Base-by-base conservation (phyloP, 148 eudicot genomes). In the Tetragonia tetragonoides region DNA sequence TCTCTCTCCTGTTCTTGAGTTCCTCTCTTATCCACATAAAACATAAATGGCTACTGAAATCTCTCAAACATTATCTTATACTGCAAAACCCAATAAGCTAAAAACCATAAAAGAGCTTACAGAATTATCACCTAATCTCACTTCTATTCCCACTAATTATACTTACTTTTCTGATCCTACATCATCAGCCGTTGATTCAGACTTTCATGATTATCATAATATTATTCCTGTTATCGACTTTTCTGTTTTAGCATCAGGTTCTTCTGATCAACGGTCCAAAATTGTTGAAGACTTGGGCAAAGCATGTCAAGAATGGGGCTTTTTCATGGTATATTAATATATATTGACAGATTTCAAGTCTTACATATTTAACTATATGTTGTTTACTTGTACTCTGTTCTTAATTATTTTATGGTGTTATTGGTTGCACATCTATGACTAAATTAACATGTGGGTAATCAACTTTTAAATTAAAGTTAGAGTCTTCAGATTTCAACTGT, bases 271-370 rank as follows among this genome's bases (percentile, higher is more conserved):
- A 77, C 77, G 77, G 61, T 81, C 77, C 56, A 57, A 71, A 71
- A 16, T 39, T 0, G 64, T 81, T 69, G 72, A 56, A 9, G 73
- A 81, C 46, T 77, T 81, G 8, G 73, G 66, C 66, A 66, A 16
- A 14, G 84, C 84, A 2, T 81, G 84, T 20, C 73, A 40, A 11
- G 62, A 77, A 1, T 81, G 84, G 84, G 84, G 84, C 47, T 77
- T 77, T 70, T 81, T 81, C 77, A 77, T 77, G 76, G 80, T 81
- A 67, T 28, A 28, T 28, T 1, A 0, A 28, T 28, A 28, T 28
- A 28, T 28, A 28, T 28, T 28, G 34, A 28, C 0, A 28, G 34
- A 28, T 28, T 28, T 28, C 34, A 28, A 28, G 34, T 28, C 34
- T 28, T 28, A 28, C 34, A 28, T 28, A 28, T 28, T 28, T 28